Base-by-base conservation (phyloP, 176 grass and related monocot species). In the Raddia distichophylla region DNA sequence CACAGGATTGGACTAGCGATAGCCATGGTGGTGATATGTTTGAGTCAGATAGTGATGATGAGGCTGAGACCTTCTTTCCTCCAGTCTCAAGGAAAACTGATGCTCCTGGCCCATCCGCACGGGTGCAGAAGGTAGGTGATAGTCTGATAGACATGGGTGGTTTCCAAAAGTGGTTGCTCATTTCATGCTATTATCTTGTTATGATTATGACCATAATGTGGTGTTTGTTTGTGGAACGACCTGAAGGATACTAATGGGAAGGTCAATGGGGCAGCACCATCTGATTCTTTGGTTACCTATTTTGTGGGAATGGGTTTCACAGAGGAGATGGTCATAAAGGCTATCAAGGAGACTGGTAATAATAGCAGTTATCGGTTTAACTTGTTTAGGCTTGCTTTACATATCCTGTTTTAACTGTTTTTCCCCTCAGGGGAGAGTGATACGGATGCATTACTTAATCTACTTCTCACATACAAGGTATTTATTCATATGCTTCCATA, bases 381-480 rank as follows among this genome's bases (percentile, higher is more conserved):
- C 80, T 77, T 89, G 7, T 64, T 47, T 40, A 5, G 50, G 18
- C 79, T 74, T 20, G 64, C 79, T 48, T 85, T 83, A 64, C 33
- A 58, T 75, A 33, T 60, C 34, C 61, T 58, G 27, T 86, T 72
- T 86, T 20, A 48, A 22, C 54, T 66, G 8, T 10, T 73, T 79
- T 91, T 83, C 7, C 52, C 83, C 75, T 75, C 80, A 97, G 92
- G 90, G 34, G 78, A 94, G 51, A 53, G 52, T 63, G 84, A 94
- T 79, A 60, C 88, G 14, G 92, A 94, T 40, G 80, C 92, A 67
- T 83, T 98, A 64, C 16, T 98, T 10, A 84, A 98, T 48, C 81
- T 88, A 70, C 83, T 98, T n/a, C 90, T 98, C 32, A 98, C 90
- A 27, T 89, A 94, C 73, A 20, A 83, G 77, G 95, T 94, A 57